Evolutionary conservation across 805 yeast species (phyloP), one percentile per base, ranked within the genome.

Genomic region (Ogataea allantospora): DNA sequence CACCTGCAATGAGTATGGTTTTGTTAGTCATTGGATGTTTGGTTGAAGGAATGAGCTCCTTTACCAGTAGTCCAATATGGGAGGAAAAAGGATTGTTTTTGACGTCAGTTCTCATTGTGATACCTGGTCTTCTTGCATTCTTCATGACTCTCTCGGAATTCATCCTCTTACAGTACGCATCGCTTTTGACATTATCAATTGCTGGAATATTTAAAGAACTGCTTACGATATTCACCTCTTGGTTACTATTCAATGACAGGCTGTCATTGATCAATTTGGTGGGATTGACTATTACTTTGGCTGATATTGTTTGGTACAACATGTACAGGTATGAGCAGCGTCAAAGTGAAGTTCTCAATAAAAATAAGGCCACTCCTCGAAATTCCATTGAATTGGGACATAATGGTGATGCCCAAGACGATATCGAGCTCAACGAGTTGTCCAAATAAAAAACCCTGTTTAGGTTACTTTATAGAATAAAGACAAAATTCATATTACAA

Each of bases 161-260:
- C 63, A 80, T 84, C 40, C 76, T 93, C 6, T 70, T 93, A 35
- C 82, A 84, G 38, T 77, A 81, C 28, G 85, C 96, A 0, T 84
- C 87, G 39, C 88, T 93, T 10, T 70, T 89, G 30, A 89, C 99
- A 0, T 64, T 93, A 20, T 81, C 95, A 5, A 77, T 93, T 28
- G 95, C 95, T 0, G 99, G 99, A 1, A 85, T 93, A 12, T 85
- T 91, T 58, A 93, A 93, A 57, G 99, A 93, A 59, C 68, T 93
- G 11, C 66, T 89, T 31, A 93, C 99, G 0, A 88, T 93, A 25
- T 51, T 75, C 21, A 71, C 82, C 1, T 66, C 80, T 4, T 78
- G 91, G 40, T 46, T 87, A 5, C 69, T 89, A 2, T 86, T 88
- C 59, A 82, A 83, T 27, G 99, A 93, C 59, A 60, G 62, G 25